Evolutionary conservation across 1,139 yeast genomes (phyloP).

Genomic region (Zygosaccharomyces pseudobailii): DNA sequence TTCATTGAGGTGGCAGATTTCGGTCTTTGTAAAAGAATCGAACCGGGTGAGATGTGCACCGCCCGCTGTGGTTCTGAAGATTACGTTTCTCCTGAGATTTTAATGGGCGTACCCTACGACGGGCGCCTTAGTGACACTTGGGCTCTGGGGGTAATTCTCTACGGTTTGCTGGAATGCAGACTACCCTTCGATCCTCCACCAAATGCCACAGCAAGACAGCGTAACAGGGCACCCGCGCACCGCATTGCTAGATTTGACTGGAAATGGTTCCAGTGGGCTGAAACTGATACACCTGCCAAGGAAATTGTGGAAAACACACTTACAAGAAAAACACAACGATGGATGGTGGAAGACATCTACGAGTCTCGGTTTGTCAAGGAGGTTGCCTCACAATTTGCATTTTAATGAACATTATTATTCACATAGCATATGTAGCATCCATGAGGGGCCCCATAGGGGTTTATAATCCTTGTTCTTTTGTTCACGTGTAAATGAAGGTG

Average conservation of each 20-base stretch:
- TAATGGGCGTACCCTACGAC: slow-evolving; percentile 85
- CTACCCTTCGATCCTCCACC: slow-evolving; percentile 84
- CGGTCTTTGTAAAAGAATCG: slow-evolving; percentile 73
- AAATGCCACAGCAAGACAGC: slow-evolving; percentile 43
- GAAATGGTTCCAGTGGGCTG: slow-evolving; percentile 61
- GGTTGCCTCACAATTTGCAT: slow-evolving; percentile 8
- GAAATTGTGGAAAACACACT: slow-evolving; percentile 50
- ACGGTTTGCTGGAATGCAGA: slow-evolving; percentile 75
- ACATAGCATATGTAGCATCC: neutral
- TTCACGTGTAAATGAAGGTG: slow-evolving; percentile 2
- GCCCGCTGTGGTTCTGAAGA: slow-evolving; percentile 96
- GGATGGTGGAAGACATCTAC: slow-evolving; percentile 39
- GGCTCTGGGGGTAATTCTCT: slow-evolving; percentile 90
- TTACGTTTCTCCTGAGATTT: slow-evolving; percentile 87
- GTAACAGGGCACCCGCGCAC: slow-evolving; percentile 65
- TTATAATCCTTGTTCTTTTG: neutral
- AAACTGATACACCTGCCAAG: slow-evolving; percentile 46
- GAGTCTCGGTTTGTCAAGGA: slow-evolving; percentile 36
- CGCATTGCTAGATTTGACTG: slow-evolving; percentile 90
- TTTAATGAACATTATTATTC: neutral
- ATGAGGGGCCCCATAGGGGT: neutral
- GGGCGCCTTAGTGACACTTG: slow-evolving; percentile 89
- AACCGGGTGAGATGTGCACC: slow-evolving; percentile 51
- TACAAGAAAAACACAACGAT: slow-evolving; percentile 49
- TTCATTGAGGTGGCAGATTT: slow-evolving; percentile 75